Evolutionary conservation across 1,284 basidiomycete genomes (phyloP), one percentile per base, ranked within the genome.

Genomic region (Somion occarium): DNA sequence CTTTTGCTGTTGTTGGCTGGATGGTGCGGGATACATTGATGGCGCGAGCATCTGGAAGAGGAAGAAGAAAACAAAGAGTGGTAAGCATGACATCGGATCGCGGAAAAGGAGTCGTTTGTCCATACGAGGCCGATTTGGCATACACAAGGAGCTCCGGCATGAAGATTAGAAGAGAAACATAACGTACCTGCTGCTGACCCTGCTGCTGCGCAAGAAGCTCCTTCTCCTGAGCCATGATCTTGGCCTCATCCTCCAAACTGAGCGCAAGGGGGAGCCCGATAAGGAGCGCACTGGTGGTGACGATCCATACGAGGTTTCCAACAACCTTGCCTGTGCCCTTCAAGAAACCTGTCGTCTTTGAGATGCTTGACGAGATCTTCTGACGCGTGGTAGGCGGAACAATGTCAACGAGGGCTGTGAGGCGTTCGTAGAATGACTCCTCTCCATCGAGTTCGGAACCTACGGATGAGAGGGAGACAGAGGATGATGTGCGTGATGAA

Each of bases 201-300:
- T 92, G 86, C 68, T 93, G 93, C 69, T 97, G 93, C 48, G 91
- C 91, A 59, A 91, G 74, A 80, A 94, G 85, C 70, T 98, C 94
- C 73, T 91, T 88, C 73, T 99, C 96, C 73, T 98, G 95, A 52
- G 88, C 86, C 3, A 94, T 88, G 54, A 97, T 83, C 72, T 93
- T 93, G 47, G 90, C 88, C 74, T 99, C 96, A 70, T 97, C 96
- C 71, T 99, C 96, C 57, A 98, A 79, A 51, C 87, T 89, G 59
- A 99, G 78, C 1, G 94, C 93, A 58, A 98, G 79, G 24, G 96
- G 96, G 46, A 99, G 78, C 5, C 92, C 97, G 46, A 99, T 87
- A 53, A 99, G 82, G 46, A 99, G 76, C 1, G 94, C 93, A 44
- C 88, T 93, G 15, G 96, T 99, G 52, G 93, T 96, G 64, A 96